Conservation (phyloP, 2,329 filamentous ascomycete genomes). For the Epichloe typhina region DNA sequence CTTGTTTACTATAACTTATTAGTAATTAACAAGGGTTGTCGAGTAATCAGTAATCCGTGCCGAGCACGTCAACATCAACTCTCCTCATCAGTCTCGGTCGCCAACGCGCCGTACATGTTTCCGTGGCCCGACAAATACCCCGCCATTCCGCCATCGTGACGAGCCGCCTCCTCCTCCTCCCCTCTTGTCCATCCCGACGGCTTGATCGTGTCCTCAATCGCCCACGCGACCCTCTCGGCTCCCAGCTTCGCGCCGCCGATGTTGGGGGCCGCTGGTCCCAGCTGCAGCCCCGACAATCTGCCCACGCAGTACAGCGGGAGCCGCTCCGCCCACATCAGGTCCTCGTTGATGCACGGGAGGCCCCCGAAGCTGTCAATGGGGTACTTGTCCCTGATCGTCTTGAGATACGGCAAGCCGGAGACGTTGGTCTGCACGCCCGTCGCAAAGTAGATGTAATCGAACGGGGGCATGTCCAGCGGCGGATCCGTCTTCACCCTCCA, state of each 20-base stretch:
- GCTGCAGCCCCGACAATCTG: constrained; percentile 49
- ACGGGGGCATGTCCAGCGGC: constrained; percentile 36
- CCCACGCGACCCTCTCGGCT: constrained; percentile 62
- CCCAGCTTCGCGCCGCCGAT: constrained; percentile 60
- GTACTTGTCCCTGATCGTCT: constrained; percentile 42
- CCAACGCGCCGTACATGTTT: constrained; percentile 22
- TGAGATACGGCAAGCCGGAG: constrained; percentile 43
- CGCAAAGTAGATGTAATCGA: constrained; percentile 63
- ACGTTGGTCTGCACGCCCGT: constrained; percentile 59
- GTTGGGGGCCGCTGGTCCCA: constrained; percentile 63
- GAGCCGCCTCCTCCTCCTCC: background rate
- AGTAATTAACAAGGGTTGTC: too few relatives aligned
- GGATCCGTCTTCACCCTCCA: constrained; percentile 40
- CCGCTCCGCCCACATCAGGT: constrained; percentile 62
- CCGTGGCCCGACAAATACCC: constrained; percentile 22
- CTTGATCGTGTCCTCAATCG: constrained; percentile 42
- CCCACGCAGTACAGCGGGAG: constrained; percentile 63
- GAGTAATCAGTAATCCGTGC: too few relatives aligned
- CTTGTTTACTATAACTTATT: too few relatives aligned
- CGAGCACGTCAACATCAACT: background rate
- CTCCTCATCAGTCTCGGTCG: background rate
- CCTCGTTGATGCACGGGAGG: constrained; percentile 60
- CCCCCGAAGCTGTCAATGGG: constrained; percentile 55
- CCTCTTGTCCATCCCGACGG: constrained; percentile 8
- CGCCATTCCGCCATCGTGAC: constrained; percentile 7